Evolutionary conservation across 1,139 yeast species (phyloP), one percentile per base, ranked within the genome.

Genomic region (Protomyces macrosporus): DNA sequence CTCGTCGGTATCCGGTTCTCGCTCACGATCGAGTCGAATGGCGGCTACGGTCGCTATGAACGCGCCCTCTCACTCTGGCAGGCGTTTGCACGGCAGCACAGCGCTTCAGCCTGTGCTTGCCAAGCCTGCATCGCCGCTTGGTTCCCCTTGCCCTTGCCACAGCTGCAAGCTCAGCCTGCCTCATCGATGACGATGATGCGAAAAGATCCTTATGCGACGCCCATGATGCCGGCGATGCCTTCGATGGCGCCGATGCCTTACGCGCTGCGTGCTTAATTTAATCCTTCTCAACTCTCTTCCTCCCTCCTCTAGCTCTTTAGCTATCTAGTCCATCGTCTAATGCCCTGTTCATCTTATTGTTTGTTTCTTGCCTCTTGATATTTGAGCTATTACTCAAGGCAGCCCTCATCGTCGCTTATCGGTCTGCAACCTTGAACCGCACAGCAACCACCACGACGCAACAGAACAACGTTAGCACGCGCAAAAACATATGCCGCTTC

Each of bases 1-100:
- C 80, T 93, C 62, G 64, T 66, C 52, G 69, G 71, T 32, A 71
- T 75, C 62, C 66, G 71, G 59, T 75, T 42, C 48, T 42, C 48
- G 4, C 48, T 42, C 33, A 42, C 48, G 30, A 14, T 42, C 16
- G 48, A 42, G 16, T n/a, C 48, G 6, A 42, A 42, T 16, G 48
- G 48, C 48, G 48, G 48, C 23, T 42, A 42, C 10, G 48, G 48
- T 42, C 48, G 48, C 48, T 42, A 42, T 6, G 30, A 42, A 16
- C 32, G 48, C 23, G 48, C 48, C 23, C 12, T 42, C 10, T 14
- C 32, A 4, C 48, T 42, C 33, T 42, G 48, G 48, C 48, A 42
- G 48, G 48, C 9, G 30, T 16, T 14, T 9, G 10, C 16, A 14
- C 48, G 48, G 12, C 48, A 16, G 12, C 48, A 42, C 48, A 7